Evolutionary conservation across 2,329 filamentous ascomycete species (phyloP), one percentile per base, ranked within the genome.

Genomic region (Tolypocladium album): DNA sequence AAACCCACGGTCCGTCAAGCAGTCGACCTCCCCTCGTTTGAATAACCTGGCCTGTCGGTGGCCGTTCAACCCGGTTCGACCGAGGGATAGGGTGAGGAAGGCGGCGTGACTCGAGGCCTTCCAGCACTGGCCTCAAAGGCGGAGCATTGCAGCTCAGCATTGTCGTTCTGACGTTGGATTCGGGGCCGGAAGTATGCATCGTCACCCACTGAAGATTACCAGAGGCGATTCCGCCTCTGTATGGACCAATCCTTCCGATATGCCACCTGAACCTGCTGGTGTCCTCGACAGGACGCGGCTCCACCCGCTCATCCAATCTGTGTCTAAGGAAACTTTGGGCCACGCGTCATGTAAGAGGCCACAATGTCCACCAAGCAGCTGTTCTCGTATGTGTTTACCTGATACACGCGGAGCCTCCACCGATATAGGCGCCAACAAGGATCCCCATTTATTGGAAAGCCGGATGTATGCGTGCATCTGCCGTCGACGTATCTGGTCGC

Each of bases 201-300:
- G 17, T 20, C 39, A 39, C 17, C 58, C 42, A 27, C 50, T 45
- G 40, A 59, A 36, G 40, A 27, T 39, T n/a, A 43, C 22, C 39
- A 27, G 24, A n/a, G 52, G 31, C 39, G 40, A 58, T 53, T 13
- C 2, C 27, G 56, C 22, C 38, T 31, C 42, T 47, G 38, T 47
- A 57, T 50, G 47, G 59, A 34, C 40, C 39, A 55, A 22, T n/a
- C 5, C 9, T 45, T 55, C 47, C 47, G 47, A 55, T 47, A 55
- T 58, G 45, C 40, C 39, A 24, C 27, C 12, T 24, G 47, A 60
- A 58, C 56, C 59, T 60, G 59, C 47, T 60, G 55, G 20, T 13
- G 15, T 56, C 50, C 13, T 42, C 4, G 1, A 34, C 27, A 24
- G 40, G 27, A 34, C 9, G 17, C 8, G 31, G 56, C 27, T 57